Base-by-base conservation (phyloP, 441 rosid species). In the Breynia disticha region DNA sequence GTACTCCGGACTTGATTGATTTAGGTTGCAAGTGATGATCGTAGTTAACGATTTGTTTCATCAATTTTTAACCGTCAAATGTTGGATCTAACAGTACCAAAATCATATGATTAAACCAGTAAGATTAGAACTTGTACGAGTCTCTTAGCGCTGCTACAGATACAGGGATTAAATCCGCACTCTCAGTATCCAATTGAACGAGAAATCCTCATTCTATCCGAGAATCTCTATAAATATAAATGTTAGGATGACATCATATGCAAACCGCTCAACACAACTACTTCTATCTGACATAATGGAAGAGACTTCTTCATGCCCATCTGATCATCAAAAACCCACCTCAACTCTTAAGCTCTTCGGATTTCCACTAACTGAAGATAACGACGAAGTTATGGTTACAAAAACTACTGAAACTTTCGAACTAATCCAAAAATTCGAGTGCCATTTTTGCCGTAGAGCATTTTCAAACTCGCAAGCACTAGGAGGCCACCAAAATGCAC, bases 401-500 rank as follows among this genome's bases (percentile, higher is more conserved):
- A 65, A 62, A 47, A 43, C 59, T 28, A 67, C 39, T 51, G 60
- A 39, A 12, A 22, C 11, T 6, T 41, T 21, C 7, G 59, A 15
- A 16, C 60, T 63, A 21, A 60, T 19, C 56, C 71, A 70, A 62
- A 78, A 66, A 52, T 78, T 74, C 60, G 77, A 74, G 71, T 81
- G 87, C 54, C 79, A 78, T 24, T 81, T 76, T 38, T 81, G 87
- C 80, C 52, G 60, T 39, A 61, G 87, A 56, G 67, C 64, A 6
- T 78, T 81, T 24, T 72, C 72, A 32, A 81, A 78, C 60, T 76
- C 87, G 16, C 84, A 81, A 55, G 84, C 87, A 11, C 66, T 81
- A 3, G 87, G 87, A 1, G 87, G 84, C 49, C 87, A 81, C 54
- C 87, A 81, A 70, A 81, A 81, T 66, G 87, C 84, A 0, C 87